phyloP scores from a whole-genome alignment of 371 early-diverging fungal species.

The Circinella minor region DNA sequence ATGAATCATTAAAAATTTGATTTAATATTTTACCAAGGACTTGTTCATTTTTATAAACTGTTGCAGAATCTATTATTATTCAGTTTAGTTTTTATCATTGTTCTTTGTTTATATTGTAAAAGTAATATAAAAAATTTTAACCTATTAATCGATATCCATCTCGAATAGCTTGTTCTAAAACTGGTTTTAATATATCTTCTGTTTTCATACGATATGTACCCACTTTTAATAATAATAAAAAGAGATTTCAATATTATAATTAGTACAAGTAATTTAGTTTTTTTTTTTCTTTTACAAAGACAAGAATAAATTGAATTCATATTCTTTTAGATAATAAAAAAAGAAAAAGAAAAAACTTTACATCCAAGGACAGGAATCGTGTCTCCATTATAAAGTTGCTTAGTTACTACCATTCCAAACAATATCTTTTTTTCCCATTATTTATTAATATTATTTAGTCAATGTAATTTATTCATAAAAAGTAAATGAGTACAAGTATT shows the following conservation, averaged over 20 bases:
- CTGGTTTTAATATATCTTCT: slow-evolving; percentile 45
- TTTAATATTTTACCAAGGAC: slow-evolving; percentile 75
- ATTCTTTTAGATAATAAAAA: too few relatives aligned
- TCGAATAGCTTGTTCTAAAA: slow-evolving; percentile 61
- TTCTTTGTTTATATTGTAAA: background rate
- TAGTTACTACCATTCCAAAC: background rate
- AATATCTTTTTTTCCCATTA: too few relatives aligned
- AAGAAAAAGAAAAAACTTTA: background rate
- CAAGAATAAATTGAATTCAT: too few relatives aligned
- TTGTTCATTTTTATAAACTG: slow-evolving; percentile 87
- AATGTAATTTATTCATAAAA: too few relatives aligned
- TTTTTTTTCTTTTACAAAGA: too few relatives aligned
- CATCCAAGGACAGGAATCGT: slow-evolving; percentile 25
- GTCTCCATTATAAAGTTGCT: slow-evolving; percentile 19
- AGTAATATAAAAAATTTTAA: slow-evolving; percentile 24
- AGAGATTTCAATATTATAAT: too few relatives aligned
- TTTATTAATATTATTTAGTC: too few relatives aligned
- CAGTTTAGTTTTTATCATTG: background rate
- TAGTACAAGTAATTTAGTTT: too few relatives aligned
- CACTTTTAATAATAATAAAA: slow-evolving; percentile 39
- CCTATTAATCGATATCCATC: slow-evolving; percentile 77
- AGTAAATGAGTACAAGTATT: too few relatives aligned
- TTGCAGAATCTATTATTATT: slow-evolving; percentile 64
- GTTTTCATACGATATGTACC: slow-evolving; percentile 75
- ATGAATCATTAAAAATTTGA: slow-evolving; percentile 59